phyloP scores from a whole-genome alignment of 2,329 filamentous ascomycete species.

The Ophiostoma fasciatum region DNA sequence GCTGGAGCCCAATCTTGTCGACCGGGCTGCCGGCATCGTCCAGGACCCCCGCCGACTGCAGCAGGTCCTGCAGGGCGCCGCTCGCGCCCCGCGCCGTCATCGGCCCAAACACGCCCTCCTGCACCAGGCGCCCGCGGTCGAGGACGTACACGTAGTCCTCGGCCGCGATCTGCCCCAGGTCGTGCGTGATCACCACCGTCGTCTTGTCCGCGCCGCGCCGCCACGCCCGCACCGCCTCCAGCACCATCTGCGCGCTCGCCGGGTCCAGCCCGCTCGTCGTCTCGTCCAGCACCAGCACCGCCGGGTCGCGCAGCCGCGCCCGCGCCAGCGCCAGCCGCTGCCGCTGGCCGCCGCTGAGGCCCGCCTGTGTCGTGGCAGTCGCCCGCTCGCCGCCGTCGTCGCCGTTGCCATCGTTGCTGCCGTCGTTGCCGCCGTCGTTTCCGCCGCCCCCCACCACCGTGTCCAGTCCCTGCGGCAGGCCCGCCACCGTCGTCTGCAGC shows the following conservation, averaged over 20 bases:
- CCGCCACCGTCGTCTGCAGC: constrained; percentile 50
- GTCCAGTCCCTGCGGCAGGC: constrained; percentile 54
- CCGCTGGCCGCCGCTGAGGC: constrained; percentile 71
- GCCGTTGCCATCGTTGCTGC: no score
- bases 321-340: constrained; percentile 72
- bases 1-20: neutral
- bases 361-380: no score
- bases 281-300: constrained; percentile 77
- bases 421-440: no score
- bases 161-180: constrained; percentile 58
- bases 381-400: no score
- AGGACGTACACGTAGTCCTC: constrained; percentile 71
- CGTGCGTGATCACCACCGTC: constrained; percentile 87
- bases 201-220: constrained; percentile 65
- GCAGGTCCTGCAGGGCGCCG: constrained; percentile 2
- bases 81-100: constrained; percentile 1
- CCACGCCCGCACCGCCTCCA: constrained; percentile 66
- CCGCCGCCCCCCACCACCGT: constrained; percentile 64
- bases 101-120: constrained; percentile 45
- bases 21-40: neutral
- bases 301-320: constrained; percentile 60
- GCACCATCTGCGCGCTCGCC: constrained; percentile 49
- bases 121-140: constrained; percentile 50
- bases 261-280: constrained; percentile 75
- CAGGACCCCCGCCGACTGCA: constrained; percentile 1